A percentile compares a stretch with the other conserved stretches of the same genome.
These are phyloP conservation scores for Obelidium mucronatum DNA, from an alignment of 192 early-diverging fungal genomes.

Conservation along the genomic window DNA sequence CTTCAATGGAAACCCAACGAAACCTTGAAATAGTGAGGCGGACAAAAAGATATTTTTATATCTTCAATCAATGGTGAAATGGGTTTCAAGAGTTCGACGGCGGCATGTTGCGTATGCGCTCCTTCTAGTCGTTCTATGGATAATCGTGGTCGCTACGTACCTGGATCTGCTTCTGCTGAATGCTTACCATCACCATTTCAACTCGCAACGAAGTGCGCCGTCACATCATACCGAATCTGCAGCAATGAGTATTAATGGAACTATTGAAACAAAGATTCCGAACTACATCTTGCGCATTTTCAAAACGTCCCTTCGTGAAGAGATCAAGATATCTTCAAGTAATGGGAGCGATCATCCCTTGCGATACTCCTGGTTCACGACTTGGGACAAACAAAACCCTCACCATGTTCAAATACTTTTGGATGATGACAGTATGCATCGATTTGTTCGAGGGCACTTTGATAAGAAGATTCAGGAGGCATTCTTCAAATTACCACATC, in stretches of 20 bases:
- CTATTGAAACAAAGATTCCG: neutral
- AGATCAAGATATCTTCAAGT: conserved; percentile 33
- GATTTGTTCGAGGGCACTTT: conserved; percentile 16
- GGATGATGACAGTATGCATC: conserved; percentile 9
- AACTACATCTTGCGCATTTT: conserved; percentile 2
- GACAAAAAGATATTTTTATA: no score
- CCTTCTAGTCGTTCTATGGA: no score
- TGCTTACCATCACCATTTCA: no score
- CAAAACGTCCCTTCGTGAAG: conserved; percentile 27
- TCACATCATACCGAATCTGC: neutral
- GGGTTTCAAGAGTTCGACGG: no score
- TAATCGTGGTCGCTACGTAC: no score
- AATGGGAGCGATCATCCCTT: conserved; percentile 1
- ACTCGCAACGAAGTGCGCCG: no score
- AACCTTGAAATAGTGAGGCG: no score
- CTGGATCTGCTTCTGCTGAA: no score
- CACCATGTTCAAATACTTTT: conserved; percentile 20
- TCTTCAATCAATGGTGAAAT: no score
- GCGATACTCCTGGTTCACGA: neutral
- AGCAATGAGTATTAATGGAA: neutral
- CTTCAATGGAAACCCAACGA: no score
- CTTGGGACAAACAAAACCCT: conserved; percentile 15
- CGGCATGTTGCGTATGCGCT: no score
- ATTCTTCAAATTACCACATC: conserved; percentile 16
- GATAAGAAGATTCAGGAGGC: neutral